Base-by-base conservation (phyloP, 2,329 filamentous ascomycete species). In the Cladosporium sp. region DNA sequence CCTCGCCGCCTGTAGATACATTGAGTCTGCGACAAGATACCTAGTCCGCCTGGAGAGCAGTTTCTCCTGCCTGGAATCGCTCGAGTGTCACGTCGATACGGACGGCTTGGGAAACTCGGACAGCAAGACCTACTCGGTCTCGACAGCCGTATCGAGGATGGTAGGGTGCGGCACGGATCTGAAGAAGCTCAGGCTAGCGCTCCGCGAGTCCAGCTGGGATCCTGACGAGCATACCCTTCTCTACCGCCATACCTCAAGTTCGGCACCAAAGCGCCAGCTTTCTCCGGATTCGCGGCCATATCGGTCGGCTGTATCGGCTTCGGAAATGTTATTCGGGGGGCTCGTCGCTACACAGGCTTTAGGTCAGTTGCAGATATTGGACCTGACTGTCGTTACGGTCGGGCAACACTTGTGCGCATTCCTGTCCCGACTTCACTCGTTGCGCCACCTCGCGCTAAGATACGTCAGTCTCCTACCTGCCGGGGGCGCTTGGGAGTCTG, bases 141-240 rank as follows among this genome's bases (percentile, higher is more conserved):
- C 52, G 28, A 55, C 7, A 55, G 52, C 52, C 14, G 52, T 55
- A n/a, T 55, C 52, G 52, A 55, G 52, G 14, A n/a, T 55, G 52
- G 1, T 55, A 55, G 12, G 26, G 28, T 55, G 52, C 14, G 52
- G 52, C 26, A 55, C 26, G 52, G 34, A 55, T 34, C 52, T 55
- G 28, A 55, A 34, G 52, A 55, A 55, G 28, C 52, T 55, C 26
- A 55, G 26, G 14, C 14, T 34, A n/a, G 52, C 52, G 26, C 52
- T 55, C 52, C 52, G 52, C 52, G 10, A 55, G 26, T 55, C 52
- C n/a, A 55, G 52, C 52, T 55, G 52, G 52, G 52, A 55, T 55
- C 28, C 11, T 6, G 26, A 55, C 28, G 10, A 34, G 52, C 52
- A 55, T n/a, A 55, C 52, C 52, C 52, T 55, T 55, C 52, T 55